Percentiles rank a stretch among this genome's conserved stretches.
These are phyloP conservation scores for Pleurotus citrinopileatus DNA, from an alignment of 768 basidiomycete species.

Conservation along the genomic window DNA sequence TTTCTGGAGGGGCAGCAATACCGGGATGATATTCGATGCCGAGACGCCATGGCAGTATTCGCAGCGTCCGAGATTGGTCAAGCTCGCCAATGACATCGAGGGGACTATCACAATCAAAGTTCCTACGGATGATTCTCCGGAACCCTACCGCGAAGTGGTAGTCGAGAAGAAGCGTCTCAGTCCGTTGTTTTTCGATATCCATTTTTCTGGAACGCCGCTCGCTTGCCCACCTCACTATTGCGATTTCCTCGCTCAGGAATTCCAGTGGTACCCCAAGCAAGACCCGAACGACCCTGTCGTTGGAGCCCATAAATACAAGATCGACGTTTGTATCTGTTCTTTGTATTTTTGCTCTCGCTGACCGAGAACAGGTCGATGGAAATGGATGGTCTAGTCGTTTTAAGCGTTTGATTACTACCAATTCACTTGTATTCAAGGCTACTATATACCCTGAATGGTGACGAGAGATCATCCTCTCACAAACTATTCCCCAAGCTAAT, in stretches of 20 bases:
- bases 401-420: constrained; percentile 54
- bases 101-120: constrained; percentile 32
- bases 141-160: constrained; percentile 30
- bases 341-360: neutral
- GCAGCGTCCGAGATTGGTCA: constrained; percentile 45
- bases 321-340: constrained; percentile 45
- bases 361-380: constrained; percentile 41
- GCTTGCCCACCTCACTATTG: constrained; percentile 43
- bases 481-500: neutral
- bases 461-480: neutral
- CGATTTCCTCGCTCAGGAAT: constrained; percentile 36
- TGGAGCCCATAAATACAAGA: constrained; percentile 53
- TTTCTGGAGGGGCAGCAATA: constrained; percentile 69
- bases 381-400: constrained; percentile 66
- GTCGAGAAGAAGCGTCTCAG: constrained; percentile 35
- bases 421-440: constrained; percentile 61
- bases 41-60: constrained; percentile 38
- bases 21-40: constrained; percentile 46
- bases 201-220: constrained; percentile 41
- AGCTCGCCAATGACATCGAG: constrained; percentile 29
- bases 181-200: constrained; percentile 53
- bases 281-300: constrained; percentile 32
- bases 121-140: constrained; percentile 17
- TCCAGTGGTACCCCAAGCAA: constrained; percentile 44
- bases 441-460: constrained; percentile 72